A percentile compares a stretch with the other conserved stretches of the same genome.
These are phyloP conservation scores for Vicia faba DNA, from an alignment of 306 rosid genomes.

Conservation along the genomic window DNA sequence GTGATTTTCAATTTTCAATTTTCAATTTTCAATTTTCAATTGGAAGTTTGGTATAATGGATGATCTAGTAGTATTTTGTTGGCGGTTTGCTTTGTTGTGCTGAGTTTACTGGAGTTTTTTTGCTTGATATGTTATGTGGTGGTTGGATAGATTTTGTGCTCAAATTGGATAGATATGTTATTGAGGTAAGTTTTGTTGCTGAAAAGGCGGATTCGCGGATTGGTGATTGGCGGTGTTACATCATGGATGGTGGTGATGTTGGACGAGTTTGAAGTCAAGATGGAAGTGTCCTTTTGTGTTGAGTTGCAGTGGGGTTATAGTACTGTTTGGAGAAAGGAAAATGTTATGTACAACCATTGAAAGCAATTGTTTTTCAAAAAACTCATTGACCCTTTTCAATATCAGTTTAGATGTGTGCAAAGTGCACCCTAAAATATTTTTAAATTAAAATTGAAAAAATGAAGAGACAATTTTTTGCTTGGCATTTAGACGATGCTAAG, in stretches of 20 bases:
- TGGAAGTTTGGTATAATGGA: slow-evolving; percentile 8
- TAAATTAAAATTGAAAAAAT: background rate
- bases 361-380: slow-evolving; percentile 41
- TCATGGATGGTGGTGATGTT: slow-evolving; percentile 8
- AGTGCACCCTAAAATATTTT: background rate
- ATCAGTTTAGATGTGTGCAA: slow-evolving; percentile 12
- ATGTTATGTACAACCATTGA: slow-evolving; percentile 52
- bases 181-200: slow-evolving; percentile 4
- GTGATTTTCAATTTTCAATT: too few relatives aligned
- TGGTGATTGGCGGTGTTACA: slow-evolving; percentile 10
- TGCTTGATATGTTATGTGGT: slow-evolving; percentile 16
- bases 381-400: slow-evolving; percentile 49
- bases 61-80: slow-evolving; percentile 19
- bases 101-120: slow-evolving; percentile 31
- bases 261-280: slow-evolving; percentile 25
- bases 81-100: too few relatives aligned
- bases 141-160: slow-evolving; percentile 23
- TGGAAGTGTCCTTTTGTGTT: slow-evolving; percentile 37
- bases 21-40: too few relatives aligned
- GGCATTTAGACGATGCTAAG: slow-evolving; percentile 2
- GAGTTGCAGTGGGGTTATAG: slow-evolving; percentile 49
- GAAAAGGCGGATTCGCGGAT: slow-evolving; percentile 5
- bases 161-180: slow-evolving; percentile 18
- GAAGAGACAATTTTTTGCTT: background rate
- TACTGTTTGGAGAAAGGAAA: slow-evolving; percentile 45